phyloP scores from a whole-genome alignment of 106 monocot genomes.

The Narthecium ossifragum region DNA sequence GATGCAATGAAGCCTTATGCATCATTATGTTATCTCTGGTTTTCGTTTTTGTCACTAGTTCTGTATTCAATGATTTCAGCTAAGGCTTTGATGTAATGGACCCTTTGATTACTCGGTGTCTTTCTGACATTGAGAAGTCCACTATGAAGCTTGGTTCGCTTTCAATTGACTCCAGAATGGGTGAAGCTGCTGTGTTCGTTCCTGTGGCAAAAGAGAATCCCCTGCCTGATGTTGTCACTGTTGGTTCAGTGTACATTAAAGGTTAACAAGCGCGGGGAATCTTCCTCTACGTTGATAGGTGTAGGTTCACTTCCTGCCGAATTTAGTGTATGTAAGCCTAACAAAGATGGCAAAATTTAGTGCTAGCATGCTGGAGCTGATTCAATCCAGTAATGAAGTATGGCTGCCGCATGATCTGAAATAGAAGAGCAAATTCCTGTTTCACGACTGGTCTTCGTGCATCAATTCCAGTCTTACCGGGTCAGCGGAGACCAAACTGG shows the following conservation, averaged over 20 bases:
- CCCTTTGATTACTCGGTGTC: too few species aligned
- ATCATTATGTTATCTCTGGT: too few species aligned
- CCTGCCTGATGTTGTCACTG: constrained; percentile 33
- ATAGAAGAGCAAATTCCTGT: neutral
- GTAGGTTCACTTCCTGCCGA: constrained; percentile 16
- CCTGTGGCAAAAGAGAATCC: neutral
- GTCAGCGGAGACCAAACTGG: too few species aligned
- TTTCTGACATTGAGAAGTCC: neutral
- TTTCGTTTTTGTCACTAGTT: too few species aligned
- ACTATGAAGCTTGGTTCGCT: constrained; percentile 22
- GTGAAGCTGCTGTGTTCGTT: neutral
- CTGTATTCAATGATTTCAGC: too few species aligned
- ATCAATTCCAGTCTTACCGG: too few species aligned
- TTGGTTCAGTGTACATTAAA: constrained; percentile 59
- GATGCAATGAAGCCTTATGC: too few species aligned
- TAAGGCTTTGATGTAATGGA: too few species aligned
- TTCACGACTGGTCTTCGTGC: neutral
- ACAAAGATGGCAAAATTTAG: neutral
- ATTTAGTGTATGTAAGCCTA: constrained; percentile 1
- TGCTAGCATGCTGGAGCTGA: neutral
- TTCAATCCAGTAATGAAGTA: neutral
- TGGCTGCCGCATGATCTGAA: neutral
- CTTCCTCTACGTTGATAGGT: constrained; percentile 10
- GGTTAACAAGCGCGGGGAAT: constrained; percentile 31
- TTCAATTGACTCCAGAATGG: constrained; percentile 12